Evolutionary conservation across 2,329 filamentous ascomycete genomes (phyloP), one percentile per base, ranked within the genome.

Genomic region (Dothistroma septosporum): DNA sequence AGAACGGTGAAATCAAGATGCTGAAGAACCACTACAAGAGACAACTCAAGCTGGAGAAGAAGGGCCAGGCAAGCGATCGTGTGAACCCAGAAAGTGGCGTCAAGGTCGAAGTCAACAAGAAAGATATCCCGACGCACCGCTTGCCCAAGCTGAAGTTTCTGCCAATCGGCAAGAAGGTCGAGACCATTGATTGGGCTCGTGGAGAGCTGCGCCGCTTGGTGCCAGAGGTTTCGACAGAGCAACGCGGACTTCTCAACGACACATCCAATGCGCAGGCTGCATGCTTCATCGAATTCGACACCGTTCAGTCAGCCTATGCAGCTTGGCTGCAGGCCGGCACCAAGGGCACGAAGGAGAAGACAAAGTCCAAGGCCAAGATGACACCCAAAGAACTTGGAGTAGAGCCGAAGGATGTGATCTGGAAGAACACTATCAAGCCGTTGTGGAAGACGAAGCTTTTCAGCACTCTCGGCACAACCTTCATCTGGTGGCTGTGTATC

Each of bases 141-240:
- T 78, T 87, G 21, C 64, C 61, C 21, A 67, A 66, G 53, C 59
- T 68, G 31, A 66, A 66, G 57, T 88, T 87, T 70, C 80, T 83
- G 11, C 76, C 95, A 37, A 81, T 92, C 65, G 88, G 90, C 66
- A 85, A 90, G 70, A 93, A 93, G 73, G 90, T 95, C 21, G 91
- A 97, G 76, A 93, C 91, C 0, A 95, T 97, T 73, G 86, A 93
- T 63, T 96, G 91, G 86, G 88, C 87, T 63, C 88, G 93, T 47
- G 81, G 81, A 1, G 87, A 92, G 72, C 83, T 96, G 55, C 84
- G 87, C 56, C 85, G 86, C 52, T 81, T 93, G 41, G 85, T 88
- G 44, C 89, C 90, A 1, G 83, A 89, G 64, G 87, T 91, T 31
- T 82, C 87, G 47, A 77, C 82, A 21, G 82, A 86, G 48, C 91